Base-by-base conservation (phyloP, 2,329 filamentous ascomycete genomes). In the Domatiomyces globalis region DNA sequence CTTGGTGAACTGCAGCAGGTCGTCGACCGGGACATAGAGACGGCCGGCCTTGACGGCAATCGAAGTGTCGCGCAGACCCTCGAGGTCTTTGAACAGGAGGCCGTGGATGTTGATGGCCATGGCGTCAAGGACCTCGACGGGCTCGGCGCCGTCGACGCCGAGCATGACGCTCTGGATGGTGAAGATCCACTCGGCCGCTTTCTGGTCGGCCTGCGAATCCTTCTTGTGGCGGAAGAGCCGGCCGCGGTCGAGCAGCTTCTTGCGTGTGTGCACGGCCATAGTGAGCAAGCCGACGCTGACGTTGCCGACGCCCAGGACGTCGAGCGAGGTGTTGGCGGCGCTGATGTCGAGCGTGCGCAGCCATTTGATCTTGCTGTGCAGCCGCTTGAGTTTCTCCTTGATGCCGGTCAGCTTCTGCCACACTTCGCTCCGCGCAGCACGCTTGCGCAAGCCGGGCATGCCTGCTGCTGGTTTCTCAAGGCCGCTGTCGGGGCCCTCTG, bases 131-230 rank as follows among this genome's bases (percentile, higher is more conserved):
- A 98, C 71, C 66, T 98, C 90, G 51, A 87, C 81, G 1, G 88
- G 84, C 52, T 96, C 88, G 50, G 78, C 77, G 33, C 87, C 88
- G 52, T 94, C 83, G 1, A 87, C 81, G 0, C 87, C 94, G 62
- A 98, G 94, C 5, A 96, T 73, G 46, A 96, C 78, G 66, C 89
- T 95, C 54, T 87, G 81, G 49, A 90, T 69, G 6, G 84, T 84
- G 61, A 94, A 77, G 57, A 94, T 90, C 90, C 94, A 98, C 71
- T 98, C 94, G 1, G 89, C 90, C 42, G 92, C 88, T 46, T 79
- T 76, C 60, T 84, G 81, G 48, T 80, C 72, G 25, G 75, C 73
- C 44, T 74, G 74, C 57, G 79, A 74, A 57, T 81, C 74, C 63
- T 81, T 81, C 67, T 84, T 78, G 63, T 87, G 86, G 60, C 89